Evolutionary conservation across 2,329 filamentous ascomycete species (phyloP), one percentile per base, ranked within the genome.

Genomic region (Coniochaeta sp.): DNA sequence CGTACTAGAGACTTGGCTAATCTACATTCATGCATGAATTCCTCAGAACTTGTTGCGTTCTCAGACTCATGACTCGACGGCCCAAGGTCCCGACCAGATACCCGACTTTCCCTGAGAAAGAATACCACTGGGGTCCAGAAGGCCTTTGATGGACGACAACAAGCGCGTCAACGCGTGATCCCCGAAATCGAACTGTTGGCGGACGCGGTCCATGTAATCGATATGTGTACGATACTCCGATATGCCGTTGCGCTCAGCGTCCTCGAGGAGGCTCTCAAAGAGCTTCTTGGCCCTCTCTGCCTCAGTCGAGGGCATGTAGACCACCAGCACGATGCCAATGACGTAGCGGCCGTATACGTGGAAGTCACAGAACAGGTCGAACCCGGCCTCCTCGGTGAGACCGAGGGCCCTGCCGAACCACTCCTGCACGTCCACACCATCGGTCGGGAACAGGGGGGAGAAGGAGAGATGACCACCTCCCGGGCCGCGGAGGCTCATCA

Each of bases 321-420:
- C 34, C 24, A 60, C 22, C 5, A 62, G 59, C 10, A 44, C 24
- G 32, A 62, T 63, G 36, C 22, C 62, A 38, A 60, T 58, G 42
- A 59, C 57, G 56, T 60, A 61, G 26, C 50, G 56, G 28, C 34
- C 59, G 26, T 64, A 66, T 9, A 66, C 56, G n/a, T 66, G 63
- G 28, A 66, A 57, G 7, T 62, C 61, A 24, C 58, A 58, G 19
- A 65, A 44, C 34, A 63, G 55, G 30, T 60, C 61, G 19, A 65
- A 58, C 1, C 58, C 38, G 14, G 44, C 47, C 1, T 62, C 61
- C 17, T 26, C 36, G 0, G 36, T 58, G n/a, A 55, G 44, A n/a
- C 52, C 19, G 44, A 34, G 36, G 19, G 61, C 62, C 16, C 50
- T 24, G 26, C 57, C 19, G 2, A 28, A 59, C 26, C 60, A 59